Conservation (phyloP, 106 monocot genomes). For the Phalaenopsis aphrodite region DNA sequence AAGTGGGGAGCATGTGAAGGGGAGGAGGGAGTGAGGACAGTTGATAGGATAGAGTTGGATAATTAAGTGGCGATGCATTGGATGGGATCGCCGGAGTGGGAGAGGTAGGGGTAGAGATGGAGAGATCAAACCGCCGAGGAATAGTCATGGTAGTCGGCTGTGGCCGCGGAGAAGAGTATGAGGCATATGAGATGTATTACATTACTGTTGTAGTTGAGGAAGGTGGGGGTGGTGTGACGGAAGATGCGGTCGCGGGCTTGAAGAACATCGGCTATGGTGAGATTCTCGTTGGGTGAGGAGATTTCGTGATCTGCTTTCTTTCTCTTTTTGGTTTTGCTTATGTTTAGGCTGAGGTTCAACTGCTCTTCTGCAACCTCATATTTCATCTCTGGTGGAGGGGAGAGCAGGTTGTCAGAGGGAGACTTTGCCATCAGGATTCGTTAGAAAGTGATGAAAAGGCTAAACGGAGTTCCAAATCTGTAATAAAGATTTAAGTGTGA, state of each 20-base stretch:
- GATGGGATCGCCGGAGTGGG: slow-evolving; percentile 54
- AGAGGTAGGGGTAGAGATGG: slow-evolving; percentile 41
- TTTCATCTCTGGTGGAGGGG: slow-evolving; percentile 2
- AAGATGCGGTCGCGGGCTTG: no score
- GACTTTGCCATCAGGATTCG: no score
- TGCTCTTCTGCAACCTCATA: slow-evolving; percentile 28
- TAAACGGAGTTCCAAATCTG: no score
- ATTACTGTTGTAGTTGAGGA: no score
- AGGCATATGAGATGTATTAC: slow-evolving; percentile 27
- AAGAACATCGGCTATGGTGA: no score
- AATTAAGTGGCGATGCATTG: slow-evolving; percentile 72
- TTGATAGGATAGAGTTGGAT: slow-evolving; percentile 32
- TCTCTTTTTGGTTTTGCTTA: slow-evolving; percentile 17
- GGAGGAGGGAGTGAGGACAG: slow-evolving; percentile 16
- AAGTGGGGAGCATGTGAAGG: neutral
- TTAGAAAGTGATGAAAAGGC: no score
- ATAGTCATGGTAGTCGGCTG: slow-evolving; percentile 25
- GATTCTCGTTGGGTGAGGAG: no score
- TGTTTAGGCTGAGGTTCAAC: slow-evolving; percentile 30
- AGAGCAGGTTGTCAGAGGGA: no score
- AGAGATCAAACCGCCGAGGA: slow-evolving; percentile 29
- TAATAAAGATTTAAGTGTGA: no score
- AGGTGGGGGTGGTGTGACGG: no score
- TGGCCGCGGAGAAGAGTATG: slow-evolving; percentile 58
- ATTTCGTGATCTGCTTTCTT: slow-evolving; percentile 11